phyloP scores from a whole-genome alignment of 371 early-diverging fungal species.

The Circinella umbellata region DNA sequence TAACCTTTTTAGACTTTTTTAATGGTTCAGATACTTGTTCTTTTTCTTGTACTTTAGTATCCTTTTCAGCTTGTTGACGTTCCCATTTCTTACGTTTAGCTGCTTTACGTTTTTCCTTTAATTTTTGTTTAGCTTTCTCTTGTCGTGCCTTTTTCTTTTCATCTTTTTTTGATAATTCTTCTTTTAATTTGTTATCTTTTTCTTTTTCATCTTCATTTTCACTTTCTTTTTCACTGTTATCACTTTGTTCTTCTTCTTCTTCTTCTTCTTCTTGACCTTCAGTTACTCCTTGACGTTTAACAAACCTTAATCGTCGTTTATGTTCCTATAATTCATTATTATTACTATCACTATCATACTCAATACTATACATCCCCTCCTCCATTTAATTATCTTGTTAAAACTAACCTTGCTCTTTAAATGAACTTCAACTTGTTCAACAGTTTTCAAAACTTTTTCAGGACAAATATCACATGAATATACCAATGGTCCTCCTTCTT shows the following conservation, averaged over 20 bases:
- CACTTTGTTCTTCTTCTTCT: conserved; percentile 2
- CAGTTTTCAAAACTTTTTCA: conserved; percentile 23
- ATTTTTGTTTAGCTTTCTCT: conserved; percentile 9
- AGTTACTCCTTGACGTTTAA: conserved; percentile 11
- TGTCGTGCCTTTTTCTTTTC: background rate
- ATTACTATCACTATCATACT: background rate
- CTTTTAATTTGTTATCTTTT: background rate
- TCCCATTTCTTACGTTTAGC: conserved; percentile 9
- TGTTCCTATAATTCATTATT: conserved; percentile 9
- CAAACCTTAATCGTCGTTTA: conserved; percentile 20
- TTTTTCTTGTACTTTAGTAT: background rate
- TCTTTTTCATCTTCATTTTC: background rate
- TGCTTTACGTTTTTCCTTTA: conserved; percentile 6
- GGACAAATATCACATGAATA: conserved; percentile 33
- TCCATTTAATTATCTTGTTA: background rate
- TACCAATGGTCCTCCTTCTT: conserved; percentile 17
- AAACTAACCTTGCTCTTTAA: conserved; percentile 31
- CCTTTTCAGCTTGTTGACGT: conserved; percentile 6
- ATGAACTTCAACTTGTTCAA: conserved; percentile 29
- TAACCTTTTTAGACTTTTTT: too few species aligned
- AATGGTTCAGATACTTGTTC: background rate
- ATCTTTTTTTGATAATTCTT: background rate
- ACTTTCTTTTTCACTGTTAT: background rate
- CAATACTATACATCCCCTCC: too few species aligned
- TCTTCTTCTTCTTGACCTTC: background rate